Base-by-base conservation (phyloP, 805 yeast genomes). In the Metschnikowia anglica region DNA sequence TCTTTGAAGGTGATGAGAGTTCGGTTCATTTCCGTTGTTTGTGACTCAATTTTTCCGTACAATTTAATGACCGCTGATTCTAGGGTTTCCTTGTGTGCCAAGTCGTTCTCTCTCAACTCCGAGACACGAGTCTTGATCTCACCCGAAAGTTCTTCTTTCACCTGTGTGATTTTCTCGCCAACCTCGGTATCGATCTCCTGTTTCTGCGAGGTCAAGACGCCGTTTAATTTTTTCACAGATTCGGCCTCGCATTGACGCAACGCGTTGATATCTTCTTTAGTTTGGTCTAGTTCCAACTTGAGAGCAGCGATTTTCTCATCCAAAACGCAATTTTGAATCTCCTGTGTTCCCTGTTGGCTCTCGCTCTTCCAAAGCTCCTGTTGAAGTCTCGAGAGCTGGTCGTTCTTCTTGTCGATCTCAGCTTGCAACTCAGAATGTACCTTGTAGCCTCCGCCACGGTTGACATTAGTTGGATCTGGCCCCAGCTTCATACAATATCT, bases 101-200 rank as follows among this genome's bases (percentile, higher is more conserved):
- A 12, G 5, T 34, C 27, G 11, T 44, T 34, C 30, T 43, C 48
- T 11, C 37, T 40, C 31, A 51, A 33, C 12, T 55, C 55, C 7
- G 32, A 3, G 5, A 73, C 63, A 5, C 73, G 46, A 1, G 53
- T 42, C 30, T 76, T 76, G 1, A 78, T 65, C 51, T 72, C 62
- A 0, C 35, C 44, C 1, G 59, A 48, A 10, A 60, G 55, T 5
- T 39, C 44, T 34, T 65, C 68, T 39, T 65, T 66, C 21, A 67
- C 50, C 3, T 41, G 35, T 18, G 54, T 46, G 11, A 64, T 39
- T 32, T 51, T 51, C 23, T 51, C 47, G 7, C 58, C 60, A 32
- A 57, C 58, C 15, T 49, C 54, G 7, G 55, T 32, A 16, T 50
- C 44, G 27, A 59, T 42, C 20, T 58, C 53, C 34, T 60, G 58